A percentile compares a stretch with the other conserved stretches of the same genome.
phyloP scores from a whole-genome alignment of 176 grass and related monocot species.

The Juncus effusus region DNA sequence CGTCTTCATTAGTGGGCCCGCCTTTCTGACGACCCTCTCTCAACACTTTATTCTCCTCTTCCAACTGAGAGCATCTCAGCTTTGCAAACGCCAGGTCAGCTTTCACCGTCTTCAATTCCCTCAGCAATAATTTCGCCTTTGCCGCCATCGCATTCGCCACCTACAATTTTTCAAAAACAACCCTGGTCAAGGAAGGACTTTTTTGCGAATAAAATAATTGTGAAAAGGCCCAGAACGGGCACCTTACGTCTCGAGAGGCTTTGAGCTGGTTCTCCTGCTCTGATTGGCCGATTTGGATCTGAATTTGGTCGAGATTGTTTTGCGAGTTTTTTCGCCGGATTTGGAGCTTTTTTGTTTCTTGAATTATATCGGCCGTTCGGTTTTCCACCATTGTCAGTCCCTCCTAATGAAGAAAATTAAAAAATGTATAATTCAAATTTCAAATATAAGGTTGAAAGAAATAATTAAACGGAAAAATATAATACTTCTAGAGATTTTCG shows the following conservation, averaged over 20 bases:
- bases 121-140: constrained; percentile 83
- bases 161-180: constrained; percentile 24
- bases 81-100: constrained; percentile 77
- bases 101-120: constrained; percentile 79
- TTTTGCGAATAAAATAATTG: background rate
- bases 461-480: background rate
- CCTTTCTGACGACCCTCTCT: constrained; percentile 41
- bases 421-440: background rate
- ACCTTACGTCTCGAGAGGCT: constrained; percentile 96
- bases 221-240: constrained; percentile 34
- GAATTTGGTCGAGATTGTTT: constrained; percentile 9
- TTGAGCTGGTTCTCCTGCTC: constrained; percentile 72
- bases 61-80: constrained; percentile 78
- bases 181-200: background rate
- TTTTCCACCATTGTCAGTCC: constrained; percentile 39
- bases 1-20: constrained; percentile 57
- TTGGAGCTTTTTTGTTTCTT: constrained; percentile 51
- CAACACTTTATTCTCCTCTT: constrained; percentile 72
- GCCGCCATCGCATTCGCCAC: constrained; percentile 87
- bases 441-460: background rate
- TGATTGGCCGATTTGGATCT: constrained; percentile 31
- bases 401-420: constrained; percentile 33
- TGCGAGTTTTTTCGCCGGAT: constrained; percentile 66
- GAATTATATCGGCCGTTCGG: constrained; percentile 26
- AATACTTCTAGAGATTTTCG: constrained; percentile 64